phyloP scores from a whole-genome alignment of 345 rosid genomes.

The Syzygium grande region DNA sequence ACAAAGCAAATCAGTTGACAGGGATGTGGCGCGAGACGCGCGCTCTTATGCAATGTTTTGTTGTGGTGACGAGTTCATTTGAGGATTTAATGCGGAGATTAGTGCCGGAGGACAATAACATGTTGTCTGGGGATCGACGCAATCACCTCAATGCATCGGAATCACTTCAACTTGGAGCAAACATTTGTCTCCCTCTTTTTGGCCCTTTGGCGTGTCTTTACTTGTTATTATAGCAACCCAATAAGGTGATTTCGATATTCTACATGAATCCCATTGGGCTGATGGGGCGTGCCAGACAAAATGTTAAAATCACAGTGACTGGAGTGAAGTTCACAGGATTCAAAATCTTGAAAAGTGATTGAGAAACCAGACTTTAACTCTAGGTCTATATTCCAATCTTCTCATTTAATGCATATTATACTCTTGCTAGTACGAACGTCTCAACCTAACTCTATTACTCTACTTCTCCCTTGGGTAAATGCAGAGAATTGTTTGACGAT shows the following conservation, averaged over 20 bases:
- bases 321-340: background rate
- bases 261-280: rapidly evolving
- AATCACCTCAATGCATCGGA: background rate
- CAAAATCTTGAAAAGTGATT: background rate
- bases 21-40: background rate
- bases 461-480: background rate
- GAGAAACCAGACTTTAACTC: background rate
- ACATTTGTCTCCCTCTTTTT: background rate
- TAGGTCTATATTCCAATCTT: background rate
- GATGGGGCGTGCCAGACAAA: background rate
- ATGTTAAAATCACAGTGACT: background rate
- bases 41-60: background rate
- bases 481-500: background rate
- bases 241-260: background rate
- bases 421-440: background rate
- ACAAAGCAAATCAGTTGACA: background rate
- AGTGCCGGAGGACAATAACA: background rate
- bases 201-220: background rate
- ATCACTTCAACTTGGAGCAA: background rate
- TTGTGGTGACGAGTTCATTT: background rate
- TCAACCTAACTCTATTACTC: background rate
- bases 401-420: background rate
- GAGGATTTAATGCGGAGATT: background rate
- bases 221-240: background rate
- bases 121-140: background rate